These are phyloP conservation scores for Begonia fuchsioides DNA, from an alignment of 306 rosid species.

Conservation along the genomic window DNA sequence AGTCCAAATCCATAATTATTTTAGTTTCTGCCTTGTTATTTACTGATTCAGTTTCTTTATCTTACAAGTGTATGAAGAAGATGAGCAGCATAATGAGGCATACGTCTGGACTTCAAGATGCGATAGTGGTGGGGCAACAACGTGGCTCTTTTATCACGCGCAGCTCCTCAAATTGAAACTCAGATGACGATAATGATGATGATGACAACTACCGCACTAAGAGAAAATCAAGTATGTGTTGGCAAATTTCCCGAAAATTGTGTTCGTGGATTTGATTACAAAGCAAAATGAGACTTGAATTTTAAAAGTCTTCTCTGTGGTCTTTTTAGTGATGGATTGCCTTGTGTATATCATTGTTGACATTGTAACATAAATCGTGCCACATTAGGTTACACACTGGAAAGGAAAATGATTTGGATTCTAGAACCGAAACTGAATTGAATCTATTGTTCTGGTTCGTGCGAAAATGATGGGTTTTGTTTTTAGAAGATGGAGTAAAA, in stretches of 20 bases:
- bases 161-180: slow-evolving; percentile 32
- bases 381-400: too few relatives aligned
- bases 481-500: too few relatives aligned
- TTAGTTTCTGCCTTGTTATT: too few relatives aligned
- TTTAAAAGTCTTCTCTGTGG: background rate
- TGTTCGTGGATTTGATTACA: background rate
- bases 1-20: too few relatives aligned
- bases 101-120: slow-evolving; percentile 65
- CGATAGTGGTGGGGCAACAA: slow-evolving; percentile 59
- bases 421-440: too few relatives aligned
- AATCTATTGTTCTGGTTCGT: too few relatives aligned
- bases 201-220: slow-evolving; percentile 32
- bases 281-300: background rate
- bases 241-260: background rate
- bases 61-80: slow-evolving; percentile 22
- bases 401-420: too few relatives aligned
- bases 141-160: slow-evolving; percentile 51
- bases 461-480: too few relatives aligned
- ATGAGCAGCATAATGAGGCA: slow-evolving; percentile 51
- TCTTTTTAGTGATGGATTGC: background rate
- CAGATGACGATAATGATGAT: slow-evolving; percentile 41
- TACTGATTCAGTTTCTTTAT: background rate
- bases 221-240: background rate
- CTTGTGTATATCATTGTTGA: background rate
- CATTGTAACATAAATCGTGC: too few relatives aligned